phyloP scores from a whole-genome alignment of 257 asterid species.

The Jaltomata sinuosa region DNA sequence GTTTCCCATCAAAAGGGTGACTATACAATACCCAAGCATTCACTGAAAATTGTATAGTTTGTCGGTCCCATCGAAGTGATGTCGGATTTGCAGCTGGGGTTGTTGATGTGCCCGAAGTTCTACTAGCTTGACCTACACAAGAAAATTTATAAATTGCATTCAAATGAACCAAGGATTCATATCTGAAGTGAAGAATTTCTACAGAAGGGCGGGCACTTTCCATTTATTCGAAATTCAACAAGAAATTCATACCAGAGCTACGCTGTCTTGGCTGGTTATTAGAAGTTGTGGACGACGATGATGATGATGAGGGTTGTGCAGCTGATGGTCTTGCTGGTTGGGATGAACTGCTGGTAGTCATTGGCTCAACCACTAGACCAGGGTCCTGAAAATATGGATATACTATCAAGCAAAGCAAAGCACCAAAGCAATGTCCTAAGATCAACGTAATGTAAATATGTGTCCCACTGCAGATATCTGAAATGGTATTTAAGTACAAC shows the following conservation, averaged over 20 bases:
- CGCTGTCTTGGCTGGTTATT: conserved; percentile 40
- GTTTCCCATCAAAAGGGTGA: background rate
- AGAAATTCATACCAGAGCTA: conserved; percentile 35
- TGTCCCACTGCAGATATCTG: background rate
- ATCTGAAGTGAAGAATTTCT: background rate
- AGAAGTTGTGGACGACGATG: conserved; percentile 25
- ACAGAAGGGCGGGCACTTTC: background rate
- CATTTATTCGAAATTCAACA: background rate
- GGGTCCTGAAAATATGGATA: conserved; percentile 46
- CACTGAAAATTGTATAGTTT: conserved; percentile 76
- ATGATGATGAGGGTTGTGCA: conserved; percentile 37
- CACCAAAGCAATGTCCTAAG: background rate
- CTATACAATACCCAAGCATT: conserved; percentile 82
- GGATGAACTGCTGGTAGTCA: conserved; percentile 44
- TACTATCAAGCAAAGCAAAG: background rate
- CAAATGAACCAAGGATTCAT: background rate
- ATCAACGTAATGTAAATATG: background rate
- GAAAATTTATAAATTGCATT: background rate
- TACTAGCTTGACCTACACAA: conserved; percentile 52
- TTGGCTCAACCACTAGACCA: conserved; percentile 77
- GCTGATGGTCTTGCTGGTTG: conserved; percentile 51
- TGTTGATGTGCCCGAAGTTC: conserved; percentile 57
- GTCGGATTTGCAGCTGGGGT: conserved; percentile 47
- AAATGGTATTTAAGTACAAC: background rate
- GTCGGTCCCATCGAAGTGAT: conserved; percentile 65